These are phyloP conservation scores for Acanthamoeba royreba DNA, from an alignment of 208 protist species.

Conservation along the genomic window DNA sequence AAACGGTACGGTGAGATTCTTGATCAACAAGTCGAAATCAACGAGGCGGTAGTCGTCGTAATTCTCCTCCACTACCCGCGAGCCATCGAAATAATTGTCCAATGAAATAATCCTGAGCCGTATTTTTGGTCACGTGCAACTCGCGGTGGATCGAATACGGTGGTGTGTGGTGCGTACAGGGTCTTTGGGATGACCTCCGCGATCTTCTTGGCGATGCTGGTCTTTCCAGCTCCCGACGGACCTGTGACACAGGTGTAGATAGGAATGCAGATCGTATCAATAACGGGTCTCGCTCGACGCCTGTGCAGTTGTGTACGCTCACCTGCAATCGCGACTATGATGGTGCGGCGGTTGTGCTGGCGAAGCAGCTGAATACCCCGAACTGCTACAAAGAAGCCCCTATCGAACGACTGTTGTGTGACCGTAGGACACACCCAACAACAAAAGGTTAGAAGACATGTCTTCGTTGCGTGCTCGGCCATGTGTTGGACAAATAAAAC, in stretches of 20 bases:
- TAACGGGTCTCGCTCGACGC: neutral
- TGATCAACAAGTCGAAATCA: constrained; percentile 60
- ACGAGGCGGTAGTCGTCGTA: constrained; percentile 68
- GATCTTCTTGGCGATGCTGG: constrained; percentile 54
- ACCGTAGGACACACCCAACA: neutral
- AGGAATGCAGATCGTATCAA: neutral
- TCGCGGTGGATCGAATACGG: neutral
- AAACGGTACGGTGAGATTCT: constrained; percentile 50
- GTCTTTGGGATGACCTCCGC: constrained; percentile 59
- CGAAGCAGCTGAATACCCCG: constrained; percentile 54
- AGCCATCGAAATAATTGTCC: constrained; percentile 68
- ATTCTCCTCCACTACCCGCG: constrained; percentile 67
- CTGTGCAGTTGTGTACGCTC: neutral
- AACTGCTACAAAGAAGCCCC: constrained; percentile 61
- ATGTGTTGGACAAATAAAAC: no score
- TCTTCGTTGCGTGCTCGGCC: no score
- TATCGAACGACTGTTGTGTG: constrained; percentile 54
- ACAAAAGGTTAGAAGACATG: neutral
- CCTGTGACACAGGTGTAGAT: neutral
- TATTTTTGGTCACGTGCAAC: neutral
- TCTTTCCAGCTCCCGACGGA: constrained; percentile 57
- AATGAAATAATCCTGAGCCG: constrained; percentile 55
- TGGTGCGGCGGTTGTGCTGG: neutral
- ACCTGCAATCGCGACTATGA: constrained; percentile 52
- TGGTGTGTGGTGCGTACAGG: constrained; percentile 40